Base-by-base conservation (phyloP, 1,139 yeast species). In the Saccharomyces pastorianus region DNA sequence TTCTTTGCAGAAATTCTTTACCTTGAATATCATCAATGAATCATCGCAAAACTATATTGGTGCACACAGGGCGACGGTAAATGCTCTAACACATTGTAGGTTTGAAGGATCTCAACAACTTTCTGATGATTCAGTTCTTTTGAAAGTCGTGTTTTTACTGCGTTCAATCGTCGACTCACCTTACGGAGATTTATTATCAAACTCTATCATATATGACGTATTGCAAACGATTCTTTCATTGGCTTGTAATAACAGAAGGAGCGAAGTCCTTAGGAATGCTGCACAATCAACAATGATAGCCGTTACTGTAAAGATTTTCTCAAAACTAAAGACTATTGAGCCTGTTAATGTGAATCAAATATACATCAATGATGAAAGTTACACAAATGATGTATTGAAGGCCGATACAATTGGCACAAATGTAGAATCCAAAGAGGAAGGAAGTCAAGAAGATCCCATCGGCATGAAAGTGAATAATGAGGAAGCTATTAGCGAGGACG, bases 91-190 rank as follows among this genome's bases (percentile, higher is more conserved):
- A 0, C 96, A 90, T 66, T 93, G 99, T 70, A 81, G 96, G 42
- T 95, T 93, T 68, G 98, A 93, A 72, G 96, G 96, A 1, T 88
- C 95, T 0, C 97, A 91, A 66, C 96, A 90, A 67, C 81, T 85
- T 47, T 85, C 91, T 46, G 99, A 95, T 71, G 99, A 95, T 66
- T 88, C 96, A 0, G 95, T 95, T 4, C 74, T 95, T 53, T 76
- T 91, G 53, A 88, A 88, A 64, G 95, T 95, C 26, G 78, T 95
- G 60, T 76, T 86, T 48, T 74, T 93, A 44, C 76, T 93, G 68
- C 95, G 89, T 62, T 73, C 76, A 46, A 78, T 91, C 32, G 79
- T 90, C 31, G 76, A 77, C 17, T 82, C 93, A n/a, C 77, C 79
- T 0, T 75, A 85, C 49, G 85, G 91, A 13, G 77, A 76, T 34